Conservation (phyloP, 352 stramenopile species). For the Globisporangium heterothallicum region DNA sequence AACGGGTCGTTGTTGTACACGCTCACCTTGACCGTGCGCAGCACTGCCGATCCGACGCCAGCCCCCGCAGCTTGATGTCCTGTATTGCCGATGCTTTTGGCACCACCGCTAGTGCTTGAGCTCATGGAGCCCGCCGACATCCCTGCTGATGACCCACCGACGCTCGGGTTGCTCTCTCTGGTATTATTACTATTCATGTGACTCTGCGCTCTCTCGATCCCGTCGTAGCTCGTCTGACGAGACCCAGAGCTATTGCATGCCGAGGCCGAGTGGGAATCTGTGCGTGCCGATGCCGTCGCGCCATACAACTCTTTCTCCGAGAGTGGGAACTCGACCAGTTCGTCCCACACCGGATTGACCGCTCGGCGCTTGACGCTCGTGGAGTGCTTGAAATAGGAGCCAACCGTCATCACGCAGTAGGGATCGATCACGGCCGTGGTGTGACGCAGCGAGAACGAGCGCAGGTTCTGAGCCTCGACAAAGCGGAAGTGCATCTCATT, state of each 20-base stretch:
- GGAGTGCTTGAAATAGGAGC: slow-evolving; percentile 24
- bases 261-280: background rate
- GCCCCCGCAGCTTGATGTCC: background rate
- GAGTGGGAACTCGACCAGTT: slow-evolving; percentile 24
- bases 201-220: too few species aligned
- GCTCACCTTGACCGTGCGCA: slow-evolving; percentile 35
- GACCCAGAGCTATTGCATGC: background rate
- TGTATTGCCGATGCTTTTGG: too few species aligned
- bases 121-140: too few species aligned
- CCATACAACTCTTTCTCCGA: slow-evolving; percentile 18
- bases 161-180: too few species aligned
- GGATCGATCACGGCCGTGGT: slow-evolving; percentile 34
- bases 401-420: slow-evolving; percentile 43
- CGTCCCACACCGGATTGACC: slow-evolving; percentile 35
- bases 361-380: slow-evolving; percentile 38
- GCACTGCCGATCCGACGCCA: background rate
- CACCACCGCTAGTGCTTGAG: background rate
- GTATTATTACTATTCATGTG: too few species aligned
- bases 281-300: background rate
- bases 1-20: slow-evolving; percentile 58
- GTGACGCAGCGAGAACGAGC: slow-evolving; percentile 22
- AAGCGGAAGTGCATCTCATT: slow-evolving; percentile 56
- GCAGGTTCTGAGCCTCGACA: slow-evolving; percentile 44
- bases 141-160: too few species aligned
- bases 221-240: slow-evolving; percentile 8